Base-by-base conservation (phyloP, 139 green algal genomes). In the Tetraselmis chui region DNA sequence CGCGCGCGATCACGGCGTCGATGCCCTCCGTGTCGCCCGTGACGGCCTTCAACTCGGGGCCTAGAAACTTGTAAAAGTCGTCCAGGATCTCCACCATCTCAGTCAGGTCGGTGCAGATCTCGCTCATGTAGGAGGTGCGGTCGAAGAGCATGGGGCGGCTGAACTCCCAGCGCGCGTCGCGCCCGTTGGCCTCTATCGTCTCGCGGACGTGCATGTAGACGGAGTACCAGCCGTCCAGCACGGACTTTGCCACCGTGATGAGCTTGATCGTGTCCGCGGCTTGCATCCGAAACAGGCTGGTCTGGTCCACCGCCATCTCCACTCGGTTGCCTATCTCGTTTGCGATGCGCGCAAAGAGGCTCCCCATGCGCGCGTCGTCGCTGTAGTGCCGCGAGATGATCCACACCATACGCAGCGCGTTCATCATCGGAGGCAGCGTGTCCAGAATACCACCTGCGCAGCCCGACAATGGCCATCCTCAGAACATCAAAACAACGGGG, bases 161-260 rank as follows among this genome's bases (percentile, higher is more conserved):
- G 86, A 98, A 98, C 90, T 98, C 95, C 95, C 95, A 98, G 79
- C 95, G 88, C 26, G 94, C 90, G 77, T 96, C 92, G 23, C 93
- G 87, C 1, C 94, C 92, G 25, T 85, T 90, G 23, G 87, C 79
- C 87, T 98, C 95, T 29, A 98, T 97, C 82, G 91, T 91, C 87
- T 98, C 94, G 11, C 95, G 84, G 11, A 94, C 89, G 82, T 93
- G 83, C 28, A 80, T 75, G 78, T 84, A 81, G 11, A 89, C 89
- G 23, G 81, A 78, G 80, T 91, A 88, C 94, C 94, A 98, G 59
- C 86, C 59, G 76, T 95, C 88, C 78, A 96, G 83, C 75, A 96
- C 86, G 1, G n/a, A 82, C 81, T 90, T 88, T 79, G 89, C 91
- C 1, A 79, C 83, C 1, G 88, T 75, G 30, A 97, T 84, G 29